Evolutionary conservation across 2,329 filamentous ascomycete genomes (phyloP), one percentile per base, ranked within the genome.

Genomic region (Fonsecaea erecta): DNA sequence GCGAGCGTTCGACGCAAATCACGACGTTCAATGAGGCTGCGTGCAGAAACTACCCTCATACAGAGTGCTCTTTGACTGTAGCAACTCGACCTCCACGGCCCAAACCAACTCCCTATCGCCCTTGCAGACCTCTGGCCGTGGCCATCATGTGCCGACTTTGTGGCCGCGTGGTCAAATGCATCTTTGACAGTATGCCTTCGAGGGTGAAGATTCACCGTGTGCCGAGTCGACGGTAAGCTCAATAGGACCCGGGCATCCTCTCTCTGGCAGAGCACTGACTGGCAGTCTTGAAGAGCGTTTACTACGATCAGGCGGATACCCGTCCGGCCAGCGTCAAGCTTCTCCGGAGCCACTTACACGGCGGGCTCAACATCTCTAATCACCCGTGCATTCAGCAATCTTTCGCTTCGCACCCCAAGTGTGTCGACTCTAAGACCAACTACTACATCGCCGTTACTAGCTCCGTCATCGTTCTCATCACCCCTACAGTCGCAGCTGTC

Each of bases 171-270:
- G 64, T 72, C 43, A 69, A 67, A 64, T 72, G 71, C 66, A 70
- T 72, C 30, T 72, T 72, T 55, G 71, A 72, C 60, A 68, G 63
- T 21, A 72, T 72, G 71, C 71, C 71, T 11, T 72, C 71, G 4
- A 63, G 71, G 24, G 56, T 67, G 26, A 63, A 70, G 40, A 48
- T 67, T 14, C 66, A 64, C 43, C 65, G 56, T 30, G 66, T 67
- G 26, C 62, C 71, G 9, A 68, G 62, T 57, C 62, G 64, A 59
- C 66, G 69, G 68, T 70, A 51, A 67, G 62, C 56, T 63, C 28
- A 32, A 18, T 6, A 32, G 8, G 18, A 34, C 3, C 12, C 28
- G 3, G 8, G 16, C 21, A 18, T 24, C 7, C 2, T 37, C 43
- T 48, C 40, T 37, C 26, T 16, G 32, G 5, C 40, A n/a, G 53